Conservation (phyloP, 257 asterid genomes). For the Capsicum chinense region DNA sequence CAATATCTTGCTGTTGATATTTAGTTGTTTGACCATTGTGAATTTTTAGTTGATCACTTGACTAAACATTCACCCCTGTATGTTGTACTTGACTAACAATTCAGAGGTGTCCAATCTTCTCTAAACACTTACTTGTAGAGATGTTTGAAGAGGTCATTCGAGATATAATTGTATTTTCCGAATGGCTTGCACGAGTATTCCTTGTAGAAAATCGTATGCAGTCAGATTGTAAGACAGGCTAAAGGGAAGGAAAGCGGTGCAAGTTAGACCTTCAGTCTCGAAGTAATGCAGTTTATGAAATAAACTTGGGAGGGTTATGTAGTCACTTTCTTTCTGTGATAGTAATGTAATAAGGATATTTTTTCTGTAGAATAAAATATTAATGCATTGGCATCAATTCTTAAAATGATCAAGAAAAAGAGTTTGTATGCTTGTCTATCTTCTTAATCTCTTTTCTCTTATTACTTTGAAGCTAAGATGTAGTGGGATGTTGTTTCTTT, state of each 20-base stretch:
- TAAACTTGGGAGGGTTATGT: neutral
- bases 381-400: neutral
- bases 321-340: neutral
- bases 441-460: neutral
- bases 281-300: neutral
- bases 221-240: neutral
- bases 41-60: neutral
- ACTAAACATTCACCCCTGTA: neutral
- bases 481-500: constrained; percentile 24
- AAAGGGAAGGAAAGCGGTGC: neutral
- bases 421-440: constrained; percentile 13
- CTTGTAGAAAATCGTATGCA: neutral
- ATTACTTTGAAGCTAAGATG: constrained; percentile 15
- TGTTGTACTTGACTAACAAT: neutral
- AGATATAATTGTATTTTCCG: neutral
- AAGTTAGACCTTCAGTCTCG: neutral
- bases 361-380: neutral
- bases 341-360: neutral
- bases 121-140: neutral
- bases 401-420: neutral
- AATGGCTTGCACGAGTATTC: neutral
- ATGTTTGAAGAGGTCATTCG: neutral
- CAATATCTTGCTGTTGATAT: neutral
- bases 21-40: neutral
- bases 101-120: neutral